Percentiles rank a stretch among this genome's conserved stretches.
phyloP scores from a whole-genome alignment of 2,329 filamentous ascomycete genomes.

The Bertia moriformis region DNA sequence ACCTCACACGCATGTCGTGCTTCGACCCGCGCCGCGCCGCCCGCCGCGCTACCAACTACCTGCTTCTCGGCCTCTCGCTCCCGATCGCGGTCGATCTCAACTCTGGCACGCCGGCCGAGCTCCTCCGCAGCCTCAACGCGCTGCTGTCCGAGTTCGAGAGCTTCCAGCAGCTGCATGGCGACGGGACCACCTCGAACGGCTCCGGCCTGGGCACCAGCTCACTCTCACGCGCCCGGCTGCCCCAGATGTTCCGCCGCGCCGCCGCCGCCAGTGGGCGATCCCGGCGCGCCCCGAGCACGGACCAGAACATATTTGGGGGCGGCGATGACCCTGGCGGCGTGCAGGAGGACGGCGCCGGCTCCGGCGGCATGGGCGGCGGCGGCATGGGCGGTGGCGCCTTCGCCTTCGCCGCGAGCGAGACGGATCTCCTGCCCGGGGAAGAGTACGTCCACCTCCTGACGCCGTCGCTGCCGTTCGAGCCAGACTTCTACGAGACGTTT shows the following conservation, averaged over 20 bases:
- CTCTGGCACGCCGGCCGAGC: constrained; percentile 63
- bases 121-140: constrained; percentile 71
- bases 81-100: constrained; percentile 82
- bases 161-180: constrained; percentile 75
- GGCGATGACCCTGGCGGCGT: constrained; percentile 13
- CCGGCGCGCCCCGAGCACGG: no score
- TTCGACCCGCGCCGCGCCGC: constrained; percentile 74
- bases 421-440: constrained; percentile 63
- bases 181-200: constrained; percentile 42
- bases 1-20: constrained; percentile 70
- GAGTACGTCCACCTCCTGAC: constrained; percentile 81
- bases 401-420: constrained; percentile 38
- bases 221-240: constrained; percentile 64
- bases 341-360: constrained; percentile 14
- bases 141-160: constrained; percentile 85
- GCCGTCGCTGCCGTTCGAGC: constrained; percentile 86
- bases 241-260: constrained; percentile 67
- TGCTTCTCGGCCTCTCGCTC: constrained; percentile 81
- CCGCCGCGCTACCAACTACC: constrained; percentile 81
- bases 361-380: constrained; percentile 8
- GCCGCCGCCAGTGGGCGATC: constrained; percentile 39
- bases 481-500: constrained; percentile 94
- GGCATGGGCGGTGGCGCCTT: constrained; percentile 13
- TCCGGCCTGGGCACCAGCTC: constrained; percentile 23
- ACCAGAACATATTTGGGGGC: constrained; percentile 14